phyloP scores from a whole-genome alignment of 768 basidiomycete genomes.

The Tylopilus rubrobrunneus region DNA sequence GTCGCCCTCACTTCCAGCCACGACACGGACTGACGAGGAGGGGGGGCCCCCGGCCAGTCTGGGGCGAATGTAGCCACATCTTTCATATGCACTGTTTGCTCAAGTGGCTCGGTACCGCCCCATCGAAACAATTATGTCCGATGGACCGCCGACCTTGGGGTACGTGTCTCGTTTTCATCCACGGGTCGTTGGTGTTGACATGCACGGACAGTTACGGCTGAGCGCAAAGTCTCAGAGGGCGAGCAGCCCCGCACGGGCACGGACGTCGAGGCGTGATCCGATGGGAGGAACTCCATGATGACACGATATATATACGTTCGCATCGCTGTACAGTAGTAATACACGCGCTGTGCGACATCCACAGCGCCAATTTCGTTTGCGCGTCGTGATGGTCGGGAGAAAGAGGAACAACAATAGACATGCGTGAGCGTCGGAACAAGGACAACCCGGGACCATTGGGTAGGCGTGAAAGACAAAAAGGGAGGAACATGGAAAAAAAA shows the following conservation, averaged over 20 bases:
- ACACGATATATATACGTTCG: constrained; percentile 11
- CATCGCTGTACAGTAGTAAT: constrained; percentile 25
- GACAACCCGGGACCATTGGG: neutral
- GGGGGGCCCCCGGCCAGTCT: too few relatives aligned
- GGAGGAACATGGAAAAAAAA: neutral
- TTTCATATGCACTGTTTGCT: constrained; percentile 99
- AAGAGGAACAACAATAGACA: neutral
- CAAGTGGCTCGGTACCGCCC: constrained; percentile 89
- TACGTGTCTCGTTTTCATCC: constrained; percentile 42
- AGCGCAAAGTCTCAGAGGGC: constrained; percentile 41
- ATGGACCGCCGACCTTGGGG: constrained; percentile 96
- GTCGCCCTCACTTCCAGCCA: too few relatives aligned
- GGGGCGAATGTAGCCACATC: constrained; percentile 96
- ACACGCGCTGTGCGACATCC: constrained; percentile 16
- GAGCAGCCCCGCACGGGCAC: neutral
- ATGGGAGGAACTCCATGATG: too few relatives aligned
- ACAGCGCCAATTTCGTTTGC: constrained; percentile 3
- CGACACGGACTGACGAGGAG: too few relatives aligned
- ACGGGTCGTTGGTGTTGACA: too few relatives aligned
- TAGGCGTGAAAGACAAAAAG: neutral
- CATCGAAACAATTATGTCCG: constrained; percentile 96
- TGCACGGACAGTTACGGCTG: constrained; percentile 35
- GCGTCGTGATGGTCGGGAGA: neutral
- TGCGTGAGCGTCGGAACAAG: neutral
- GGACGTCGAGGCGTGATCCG: neutral